Conservation (phyloP, 352 stramenopile genomes). For the Phytopythium oedochilum region DNA sequence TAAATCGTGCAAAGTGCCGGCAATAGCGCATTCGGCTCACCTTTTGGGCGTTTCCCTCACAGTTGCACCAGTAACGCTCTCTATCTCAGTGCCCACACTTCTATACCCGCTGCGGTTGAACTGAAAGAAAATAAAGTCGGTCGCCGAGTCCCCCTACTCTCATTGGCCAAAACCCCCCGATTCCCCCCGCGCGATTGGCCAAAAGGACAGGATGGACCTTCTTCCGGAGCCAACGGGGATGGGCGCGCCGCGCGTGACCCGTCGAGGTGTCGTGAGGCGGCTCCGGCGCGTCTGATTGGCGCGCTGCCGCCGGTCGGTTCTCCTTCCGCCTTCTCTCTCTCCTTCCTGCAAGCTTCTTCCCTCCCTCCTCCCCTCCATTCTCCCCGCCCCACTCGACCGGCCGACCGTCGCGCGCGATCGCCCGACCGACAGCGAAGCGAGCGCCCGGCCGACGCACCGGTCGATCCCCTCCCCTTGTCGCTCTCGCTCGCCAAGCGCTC, state of each 20-base stretch:
- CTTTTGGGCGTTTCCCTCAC: too few species aligned
- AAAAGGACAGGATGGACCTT: constrained; percentile 10
- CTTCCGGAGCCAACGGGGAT: constrained; percentile 1
- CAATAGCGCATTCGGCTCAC: too few species aligned
- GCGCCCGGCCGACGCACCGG: neutral
- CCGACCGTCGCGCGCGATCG: neutral
- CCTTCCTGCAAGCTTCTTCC: constrained; percentile 4
- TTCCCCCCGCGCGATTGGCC: neutral
- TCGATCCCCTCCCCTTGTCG: too few species aligned
- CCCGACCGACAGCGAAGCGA: neutral
- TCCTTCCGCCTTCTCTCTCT: neutral
- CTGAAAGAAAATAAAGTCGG: neutral
- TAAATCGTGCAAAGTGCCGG: too few species aligned
- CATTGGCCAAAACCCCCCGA: neutral
- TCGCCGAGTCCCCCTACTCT: too few species aligned
- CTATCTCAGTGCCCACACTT: neutral
- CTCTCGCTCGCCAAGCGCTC: too few species aligned
- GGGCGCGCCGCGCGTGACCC: constrained; percentile 3
- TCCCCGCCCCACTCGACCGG: neutral
- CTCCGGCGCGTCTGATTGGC: neutral
- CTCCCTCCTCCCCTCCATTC: neutral
- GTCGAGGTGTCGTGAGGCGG: constrained; percentile 4
- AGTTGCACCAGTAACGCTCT: too few species aligned
- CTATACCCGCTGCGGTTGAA: too few species aligned
- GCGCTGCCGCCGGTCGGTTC: neutral